A percentile compares a stretch with the other conserved stretches of the same genome.
These are phyloP conservation scores for Apodospora peruviana DNA, from an alignment of 495 filamentous ascomycete species.

Conservation along the genomic window DNA sequence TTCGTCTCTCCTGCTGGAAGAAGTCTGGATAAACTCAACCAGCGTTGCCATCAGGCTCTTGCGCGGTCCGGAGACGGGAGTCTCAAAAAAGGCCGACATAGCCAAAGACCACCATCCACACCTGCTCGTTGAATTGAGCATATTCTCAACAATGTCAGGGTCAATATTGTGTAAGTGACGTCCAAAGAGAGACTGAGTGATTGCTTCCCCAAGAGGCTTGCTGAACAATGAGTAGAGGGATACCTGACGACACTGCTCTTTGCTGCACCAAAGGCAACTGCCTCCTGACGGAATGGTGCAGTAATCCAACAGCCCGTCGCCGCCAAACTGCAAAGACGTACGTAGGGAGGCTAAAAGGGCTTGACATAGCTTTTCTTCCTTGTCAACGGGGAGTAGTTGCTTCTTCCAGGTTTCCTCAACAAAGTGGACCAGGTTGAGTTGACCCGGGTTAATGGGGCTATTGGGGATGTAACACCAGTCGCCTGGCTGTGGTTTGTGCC, in stretches of 20 bases:
- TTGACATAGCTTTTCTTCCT: not conserved
- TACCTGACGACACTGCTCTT: not conserved
- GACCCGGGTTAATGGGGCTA: not conserved
- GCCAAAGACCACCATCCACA: not conserved
- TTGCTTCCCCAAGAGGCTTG: not conserved
- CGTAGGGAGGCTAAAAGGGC: not conserved
- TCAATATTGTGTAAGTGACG: not conserved
- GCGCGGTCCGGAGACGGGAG: not conserved
- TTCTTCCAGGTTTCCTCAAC: not conserved
- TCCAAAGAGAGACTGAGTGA: not conserved
- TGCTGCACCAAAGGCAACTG: not conserved
- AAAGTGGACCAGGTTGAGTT: not conserved
- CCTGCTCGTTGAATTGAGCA: not conserved
- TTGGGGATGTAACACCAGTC: not conserved
- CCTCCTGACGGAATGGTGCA: not conserved
- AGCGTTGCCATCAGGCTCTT: not conserved
- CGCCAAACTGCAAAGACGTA: not conserved
- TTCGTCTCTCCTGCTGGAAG: not conserved
- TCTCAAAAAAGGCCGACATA: not conserved
- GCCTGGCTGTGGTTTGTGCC: not conserved
- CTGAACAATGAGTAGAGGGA: not conserved
- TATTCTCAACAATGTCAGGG: not conserved
- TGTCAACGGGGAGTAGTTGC: not conserved
- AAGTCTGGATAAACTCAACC: not conserved
- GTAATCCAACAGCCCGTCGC: not conserved